phyloP scores from a whole-genome alignment of 306 rosid species.

The Fagus sylvatica region DNA sequence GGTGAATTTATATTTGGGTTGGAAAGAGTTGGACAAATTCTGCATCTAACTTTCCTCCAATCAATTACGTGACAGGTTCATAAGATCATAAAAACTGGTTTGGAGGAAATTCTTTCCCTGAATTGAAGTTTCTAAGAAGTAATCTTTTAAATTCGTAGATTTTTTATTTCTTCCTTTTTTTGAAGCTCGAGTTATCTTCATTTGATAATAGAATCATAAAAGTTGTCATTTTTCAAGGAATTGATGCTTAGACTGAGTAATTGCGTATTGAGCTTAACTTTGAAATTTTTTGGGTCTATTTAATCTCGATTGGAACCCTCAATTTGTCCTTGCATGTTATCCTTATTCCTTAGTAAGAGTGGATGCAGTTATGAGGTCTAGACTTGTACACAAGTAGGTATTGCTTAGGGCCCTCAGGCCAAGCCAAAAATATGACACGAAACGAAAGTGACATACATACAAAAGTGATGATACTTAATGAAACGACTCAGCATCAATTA shows the following conservation, averaged over 20 bases:
- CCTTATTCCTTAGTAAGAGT: background rate
- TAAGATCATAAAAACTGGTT: too few species aligned
- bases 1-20: background rate
- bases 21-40: too few species aligned
- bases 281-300: background rate
- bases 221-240: background rate
- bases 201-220: background rate
- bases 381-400: background rate
- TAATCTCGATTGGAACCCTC: background rate
- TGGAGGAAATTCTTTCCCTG: too few species aligned
- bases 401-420: background rate
- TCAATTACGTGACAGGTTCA: background rate
- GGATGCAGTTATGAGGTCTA: background rate
- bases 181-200: background rate
- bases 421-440: background rate
- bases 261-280: background rate
- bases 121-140: too few species aligned
- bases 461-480: background rate
- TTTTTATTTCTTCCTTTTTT: background rate
- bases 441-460: background rate
- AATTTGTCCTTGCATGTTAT: background rate
- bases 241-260: background rate
- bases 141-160: too few species aligned
- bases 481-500: background rate
- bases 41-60: too few species aligned